Conservation (phyloP, 2,329 filamentous ascomycete genomes). For the Pseudogymnoascus sp. region DNA sequence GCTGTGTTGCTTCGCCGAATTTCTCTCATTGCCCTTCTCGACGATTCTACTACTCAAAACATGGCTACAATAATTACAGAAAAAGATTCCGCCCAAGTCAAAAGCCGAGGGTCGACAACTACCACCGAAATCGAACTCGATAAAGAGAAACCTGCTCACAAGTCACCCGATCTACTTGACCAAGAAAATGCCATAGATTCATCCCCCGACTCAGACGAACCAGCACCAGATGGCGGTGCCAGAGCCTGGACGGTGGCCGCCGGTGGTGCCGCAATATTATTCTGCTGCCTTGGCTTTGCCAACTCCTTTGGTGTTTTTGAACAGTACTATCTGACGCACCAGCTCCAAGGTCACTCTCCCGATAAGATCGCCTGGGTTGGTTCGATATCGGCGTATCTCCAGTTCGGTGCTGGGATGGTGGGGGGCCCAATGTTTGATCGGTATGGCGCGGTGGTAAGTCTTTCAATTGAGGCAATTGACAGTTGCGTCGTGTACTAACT, state of each 20-base stretch:
- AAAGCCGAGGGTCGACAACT: no score
- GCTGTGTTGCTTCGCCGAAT: background rate
- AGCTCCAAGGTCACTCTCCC: conserved; percentile 38
- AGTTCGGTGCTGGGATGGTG: conserved; percentile 43
- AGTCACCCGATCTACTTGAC: conserved; percentile 34
- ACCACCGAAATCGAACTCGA: background rate
- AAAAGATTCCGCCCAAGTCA: background rate
- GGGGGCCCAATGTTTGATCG: conserved; percentile 54
- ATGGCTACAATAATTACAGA: background rate
- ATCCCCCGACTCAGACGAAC: conserved; percentile 34
- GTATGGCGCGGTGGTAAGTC: conserved; percentile 45
- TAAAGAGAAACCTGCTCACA: conserved; percentile 27
- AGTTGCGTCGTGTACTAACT: conserved; percentile 26
- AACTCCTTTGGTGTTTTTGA: conserved; percentile 45
- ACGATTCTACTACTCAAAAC: background rate
- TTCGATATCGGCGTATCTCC: conserved; percentile 43
- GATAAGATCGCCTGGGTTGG: conserved; percentile 52
- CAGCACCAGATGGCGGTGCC: conserved; percentile 14
- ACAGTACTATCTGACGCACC: conserved; percentile 43
- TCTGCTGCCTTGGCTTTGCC: conserved; percentile 30
- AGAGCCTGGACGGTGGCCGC: conserved; percentile 13
- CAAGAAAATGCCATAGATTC: conserved; percentile 13
- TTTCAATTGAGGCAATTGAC: conserved; percentile 9
- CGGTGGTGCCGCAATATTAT: conserved; percentile 10
- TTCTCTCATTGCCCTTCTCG: background rate